phyloP scores from a whole-genome alignment of 108 stramenopile species.

The Nitzschia sp. region DNA sequence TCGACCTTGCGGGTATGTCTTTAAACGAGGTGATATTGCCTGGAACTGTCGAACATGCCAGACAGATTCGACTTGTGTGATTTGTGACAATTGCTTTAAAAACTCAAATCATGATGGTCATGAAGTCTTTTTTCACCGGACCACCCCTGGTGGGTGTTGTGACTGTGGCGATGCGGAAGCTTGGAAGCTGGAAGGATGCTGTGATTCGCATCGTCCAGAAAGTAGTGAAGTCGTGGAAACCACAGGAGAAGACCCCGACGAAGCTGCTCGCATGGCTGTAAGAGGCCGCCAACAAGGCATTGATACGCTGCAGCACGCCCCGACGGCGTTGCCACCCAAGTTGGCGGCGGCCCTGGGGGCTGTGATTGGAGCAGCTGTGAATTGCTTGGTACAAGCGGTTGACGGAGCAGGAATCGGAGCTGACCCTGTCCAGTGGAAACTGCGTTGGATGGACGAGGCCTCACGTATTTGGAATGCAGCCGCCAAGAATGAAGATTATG shows the following conservation, averaged over 20 bases:
- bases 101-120: slow-evolving; percentile 91
- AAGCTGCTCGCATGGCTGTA: slow-evolving; percentile 44
- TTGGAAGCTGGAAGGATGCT: slow-evolving; percentile 92
- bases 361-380: slow-evolving; percentile 77
- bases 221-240: slow-evolving; percentile 16
- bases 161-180: slow-evolving; percentile 99
- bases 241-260: slow-evolving; percentile 45
- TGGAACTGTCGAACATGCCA: slow-evolving; percentile 99
- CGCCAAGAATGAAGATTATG: slow-evolving; percentile 60
- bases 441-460: slow-evolving; percentile 79
- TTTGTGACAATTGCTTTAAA: slow-evolving; percentile 95
- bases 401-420: slow-evolving; percentile 81
- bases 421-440: slow-evolving; percentile 78
- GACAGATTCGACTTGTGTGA: slow-evolving; percentile 94
- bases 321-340: slow-evolving; percentile 60
- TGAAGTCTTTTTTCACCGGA: slow-evolving; percentile 97
- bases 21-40: slow-evolving; percentile 93
- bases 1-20: slow-evolving; percentile 94
- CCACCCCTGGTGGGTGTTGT: slow-evolving; percentile 97
- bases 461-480: slow-evolving; percentile 65
- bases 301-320: slow-evolving; percentile 64
- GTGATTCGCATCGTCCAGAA: slow-evolving; percentile 73
- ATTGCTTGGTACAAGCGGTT: slow-evolving; percentile 61
- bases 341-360: slow-evolving; percentile 76
- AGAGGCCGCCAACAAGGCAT: slow-evolving; percentile 51